A percentile compares a stretch with the other conserved stretches of the same genome.
These are phyloP conservation scores for Chlorella ohadii DNA, from an alignment of 139 green algal genomes.

Conservation along the genomic window DNA sequence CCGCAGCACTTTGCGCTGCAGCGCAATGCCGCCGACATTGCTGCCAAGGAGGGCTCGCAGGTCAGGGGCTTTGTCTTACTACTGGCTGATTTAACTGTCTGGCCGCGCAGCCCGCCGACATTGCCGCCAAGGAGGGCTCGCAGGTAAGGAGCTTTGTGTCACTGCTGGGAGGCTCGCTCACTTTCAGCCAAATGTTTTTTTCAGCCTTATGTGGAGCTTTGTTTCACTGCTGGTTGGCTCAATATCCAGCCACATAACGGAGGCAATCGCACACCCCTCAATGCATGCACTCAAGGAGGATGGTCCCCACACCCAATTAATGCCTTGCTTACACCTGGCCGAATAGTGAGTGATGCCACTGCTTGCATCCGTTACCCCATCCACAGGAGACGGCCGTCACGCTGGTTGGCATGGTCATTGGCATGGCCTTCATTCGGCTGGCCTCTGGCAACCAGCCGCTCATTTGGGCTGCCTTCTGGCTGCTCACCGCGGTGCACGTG, in stretches of 20 bases:
- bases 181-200: too few relatives aligned
- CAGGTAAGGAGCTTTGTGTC: slow-evolving; percentile 56
- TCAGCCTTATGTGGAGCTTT: too few relatives aligned
- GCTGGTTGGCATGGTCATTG: slow-evolving; percentile 84
- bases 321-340: too few relatives aligned
- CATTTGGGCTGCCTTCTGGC: slow-evolving; percentile 34
- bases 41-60: slow-evolving; percentile 90
- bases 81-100: too few relatives aligned
- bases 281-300: too few relatives aligned
- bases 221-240: too few relatives aligned
- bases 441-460: slow-evolving; percentile 7
- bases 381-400: slow-evolving; percentile 76
- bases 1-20: slow-evolving; percentile 77
- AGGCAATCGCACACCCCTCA: too few relatives aligned
- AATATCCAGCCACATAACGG: too few relatives aligned
- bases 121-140: slow-evolving; percentile 85
- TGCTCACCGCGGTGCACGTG: slow-evolving; percentile 68
- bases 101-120: too few relatives aligned
- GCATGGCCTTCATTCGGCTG: slow-evolving; percentile 66
- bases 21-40: slow-evolving; percentile 85
- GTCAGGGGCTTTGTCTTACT: too few relatives aligned
- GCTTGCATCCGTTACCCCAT: background rate
- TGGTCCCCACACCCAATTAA: too few relatives aligned
- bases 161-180: too few relatives aligned
- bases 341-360: background rate